phyloP scores from a whole-genome alignment of 2,329 filamentous ascomycete species.

The Stylonectria norvegica region DNA sequence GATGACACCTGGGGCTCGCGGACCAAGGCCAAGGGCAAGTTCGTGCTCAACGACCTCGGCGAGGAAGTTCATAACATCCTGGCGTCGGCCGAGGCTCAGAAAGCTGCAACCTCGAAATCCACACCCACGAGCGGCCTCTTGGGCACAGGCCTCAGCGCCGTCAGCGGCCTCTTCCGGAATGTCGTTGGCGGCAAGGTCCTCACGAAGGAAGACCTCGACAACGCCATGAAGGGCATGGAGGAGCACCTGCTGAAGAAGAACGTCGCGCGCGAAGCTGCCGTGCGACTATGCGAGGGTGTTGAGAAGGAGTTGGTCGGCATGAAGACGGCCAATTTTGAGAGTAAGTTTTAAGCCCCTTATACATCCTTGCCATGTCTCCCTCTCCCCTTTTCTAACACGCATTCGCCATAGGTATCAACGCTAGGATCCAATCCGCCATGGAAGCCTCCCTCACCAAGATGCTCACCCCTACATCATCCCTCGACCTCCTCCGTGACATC shows the following conservation, averaged over 20 bases:
- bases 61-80: constrained; percentile 92
- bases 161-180: constrained; percentile 88
- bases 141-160: constrained; percentile 74
- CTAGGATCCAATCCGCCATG: constrained; percentile 81
- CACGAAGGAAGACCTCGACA: constrained; percentile 83
- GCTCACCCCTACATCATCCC: constrained; percentile 88
- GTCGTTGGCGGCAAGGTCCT: constrained; percentile 92
- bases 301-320: constrained; percentile 85
- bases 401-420: constrained; percentile 60
- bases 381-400: constrained; percentile 3
- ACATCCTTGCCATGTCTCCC: too few species aligned
- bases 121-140: constrained; percentile 62
- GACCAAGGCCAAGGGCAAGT: constrained; percentile 88
- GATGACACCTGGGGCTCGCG: constrained; percentile 79
- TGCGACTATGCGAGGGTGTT: constrained; percentile 86
- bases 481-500: constrained; percentile 93
- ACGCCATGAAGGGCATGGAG: constrained; percentile 93
- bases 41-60: constrained; percentile 87
- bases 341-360: constrained; percentile 26
- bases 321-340: constrained; percentile 90
- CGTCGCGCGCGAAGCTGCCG: constrained; percentile 88
- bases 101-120: constrained; percentile 44
- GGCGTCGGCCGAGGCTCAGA: constrained; percentile 68
- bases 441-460: constrained; percentile 91
- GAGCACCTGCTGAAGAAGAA: constrained; percentile 94